Evolutionary conservation across 345 rosid species (phyloP), one percentile per base, ranked within the genome.

Genomic region (Triadica sebifera): DNA sequence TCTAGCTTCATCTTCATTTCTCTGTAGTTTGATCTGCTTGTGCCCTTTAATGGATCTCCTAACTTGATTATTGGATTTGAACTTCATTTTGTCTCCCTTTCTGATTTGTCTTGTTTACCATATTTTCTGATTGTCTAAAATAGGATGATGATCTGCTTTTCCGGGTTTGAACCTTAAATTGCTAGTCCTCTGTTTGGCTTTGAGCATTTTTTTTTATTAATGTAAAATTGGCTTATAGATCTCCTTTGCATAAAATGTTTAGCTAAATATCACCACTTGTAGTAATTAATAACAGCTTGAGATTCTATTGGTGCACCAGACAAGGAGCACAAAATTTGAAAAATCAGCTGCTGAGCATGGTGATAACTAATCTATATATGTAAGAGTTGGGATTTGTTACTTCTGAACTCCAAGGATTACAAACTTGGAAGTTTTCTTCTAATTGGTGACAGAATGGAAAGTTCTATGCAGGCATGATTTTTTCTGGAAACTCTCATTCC

Each of bases 211-310:
- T 55, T 55, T 55, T 8, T 55, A 8, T 57, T 12, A 22, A 8
- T 20, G 10, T 4, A 43, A 43, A 10, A 22, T 58, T 58, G 13
- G 38, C 11, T 10, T 46, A 20, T 66, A 15, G 70, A 66, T 66
- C 11, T 46, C 55, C 47, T 9, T 46, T 46, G 12, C 1, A 65
- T 1, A 66, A 38, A 38, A 16, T 41, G 17, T 61, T 11, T 45
- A 12, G 37, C 15, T 0, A 41, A 63, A 20, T 41, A 9, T 62
- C 22, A 15, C 19, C 10, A 7, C 8, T 62, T 62, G 46, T 10
- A 17, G 43, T 62, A 38, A 61, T 62, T 62, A 62, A 62, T n/a
- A 55, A 55, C 19, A 61, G 16, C 46, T 60, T 60, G 63, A 25
- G 63, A 24, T 24, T 60, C 17, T 17, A 60, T 13, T 16, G 13